Base-by-base conservation (phyloP, 345 rosid species). In the Aegle marmelos region DNA sequence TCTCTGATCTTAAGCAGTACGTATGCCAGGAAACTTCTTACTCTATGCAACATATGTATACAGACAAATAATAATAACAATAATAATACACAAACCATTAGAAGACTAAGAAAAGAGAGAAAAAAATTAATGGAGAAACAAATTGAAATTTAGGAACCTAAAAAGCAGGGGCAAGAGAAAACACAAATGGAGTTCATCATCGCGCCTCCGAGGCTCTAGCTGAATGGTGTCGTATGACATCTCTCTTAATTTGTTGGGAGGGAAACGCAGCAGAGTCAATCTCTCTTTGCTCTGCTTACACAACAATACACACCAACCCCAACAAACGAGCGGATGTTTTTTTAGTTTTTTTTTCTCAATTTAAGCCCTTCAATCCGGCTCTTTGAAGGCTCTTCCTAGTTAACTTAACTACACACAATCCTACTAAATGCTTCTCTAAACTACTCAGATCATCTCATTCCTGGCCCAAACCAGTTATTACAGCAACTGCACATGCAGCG, bases 391-490 rank as follows among this genome's bases (percentile, higher is more conserved):
- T 31, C 65, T 25, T 37, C 48, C 48, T 19, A 56, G 17, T 16
- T 45, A 45, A 45, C 50, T 45, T 45, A 45, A 45, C 50, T 45
- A 45, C 50, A 45, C 17, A 45, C 50, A 45, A 13, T 45, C 50
- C 50, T 45, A 45, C 50, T 45, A 3, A 5, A 34, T 37, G 17
- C 27, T 16, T 9, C 53, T 6, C 24, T 33, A 31, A 64, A 64
- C 39, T 64, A 21, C 13, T 36, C 5, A 3, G 13, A 45, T 45
- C 50, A 64, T 64, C 21, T 14, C 21, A 70, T 70, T 37, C 41
- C 34, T 34, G 63, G 68, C 59, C 24, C 53, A 75, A 57, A 57
- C 69, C 45, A 60, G 71, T 59, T 36, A 36, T 73, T 34, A 57
- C 64, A 53, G 33, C 27, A 54, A 56, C 41, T 54, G 24, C 64